A percentile compares a stretch with the other conserved stretches of the same genome.
Conservation (phyloP, 192 early-diverging fungal species). For the Coemansia sp. region DNA sequence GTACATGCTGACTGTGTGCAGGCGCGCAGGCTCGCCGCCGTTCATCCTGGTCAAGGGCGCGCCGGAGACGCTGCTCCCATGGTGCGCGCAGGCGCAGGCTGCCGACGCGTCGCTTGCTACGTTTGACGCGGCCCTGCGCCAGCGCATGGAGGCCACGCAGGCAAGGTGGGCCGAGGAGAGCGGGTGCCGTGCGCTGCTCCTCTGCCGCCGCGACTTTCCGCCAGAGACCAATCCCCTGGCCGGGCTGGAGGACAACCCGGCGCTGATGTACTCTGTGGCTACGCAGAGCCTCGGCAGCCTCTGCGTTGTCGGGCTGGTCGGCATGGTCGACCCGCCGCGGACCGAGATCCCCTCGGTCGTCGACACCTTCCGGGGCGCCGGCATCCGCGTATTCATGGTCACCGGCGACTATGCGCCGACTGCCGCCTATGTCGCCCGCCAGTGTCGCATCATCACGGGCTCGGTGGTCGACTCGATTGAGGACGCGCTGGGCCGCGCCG, state of each 20-base stretch:
- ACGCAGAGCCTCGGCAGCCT: constrained; percentile 49
- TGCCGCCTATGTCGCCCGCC: constrained; percentile 72
- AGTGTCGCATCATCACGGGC: constrained; percentile 71
- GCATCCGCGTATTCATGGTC: constrained; percentile 79
- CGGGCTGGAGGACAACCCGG: constrained; percentile 29
- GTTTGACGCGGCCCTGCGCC: constrained; percentile 30
- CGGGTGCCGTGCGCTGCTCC: constrained; percentile 59
- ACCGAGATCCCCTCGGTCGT: constrained; percentile 66
- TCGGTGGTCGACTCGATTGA: constrained; percentile 28
- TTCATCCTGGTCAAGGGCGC: constrained; percentile 75
- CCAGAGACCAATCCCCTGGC: constrained; percentile 43
- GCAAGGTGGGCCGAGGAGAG: constrained; percentile 49
- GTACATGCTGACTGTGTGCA: constrained; percentile 60
- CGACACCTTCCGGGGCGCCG: constrained; percentile 57
- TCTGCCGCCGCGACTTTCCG: constrained; percentile 42
- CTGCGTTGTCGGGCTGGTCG: constrained; percentile 69
- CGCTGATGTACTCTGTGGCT: constrained; percentile 20
- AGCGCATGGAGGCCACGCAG: constrained; percentile 47
- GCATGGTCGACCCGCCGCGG: constrained; percentile 83
- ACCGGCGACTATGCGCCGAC: constrained; percentile 79
- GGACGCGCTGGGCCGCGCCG: constrained; percentile 16
- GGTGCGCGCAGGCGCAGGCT: constrained; percentile 45
- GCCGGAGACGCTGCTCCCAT: constrained; percentile 66
- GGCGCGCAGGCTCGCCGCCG: constrained; percentile 11
- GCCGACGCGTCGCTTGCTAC: constrained; percentile 40